Conservation (phyloP, 768 basidiomycete species). For the Kwoniella botswanensis region DNA sequence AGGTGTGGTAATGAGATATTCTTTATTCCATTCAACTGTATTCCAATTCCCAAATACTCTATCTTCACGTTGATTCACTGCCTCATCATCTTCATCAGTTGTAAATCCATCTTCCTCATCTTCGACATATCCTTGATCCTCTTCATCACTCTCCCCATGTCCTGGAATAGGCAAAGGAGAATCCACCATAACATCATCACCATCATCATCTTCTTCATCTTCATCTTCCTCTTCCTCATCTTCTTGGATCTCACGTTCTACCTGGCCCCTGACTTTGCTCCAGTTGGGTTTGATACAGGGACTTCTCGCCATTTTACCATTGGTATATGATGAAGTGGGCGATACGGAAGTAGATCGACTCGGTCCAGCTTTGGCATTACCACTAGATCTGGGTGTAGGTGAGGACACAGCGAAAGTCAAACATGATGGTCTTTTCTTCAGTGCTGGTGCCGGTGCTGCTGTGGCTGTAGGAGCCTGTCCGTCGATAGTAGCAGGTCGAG, state of each 20-base stretch:
- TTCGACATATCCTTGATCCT: constrained; percentile 26
- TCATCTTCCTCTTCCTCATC: constrained; percentile 15
- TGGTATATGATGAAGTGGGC: constrained; percentile 7
- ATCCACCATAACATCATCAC: constrained; percentile 11
- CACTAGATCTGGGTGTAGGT: not conserved
- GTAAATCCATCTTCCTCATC: constrained; percentile 29
- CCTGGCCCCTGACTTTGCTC: constrained; percentile 4
- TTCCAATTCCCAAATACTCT: not conserved
- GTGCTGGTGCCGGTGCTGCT: not conserved
- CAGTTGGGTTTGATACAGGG: constrained; percentile 9
- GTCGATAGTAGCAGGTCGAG: not conserved
- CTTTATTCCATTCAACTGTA: constrained; percentile 4
- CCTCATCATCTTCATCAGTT: constrained; percentile 22
- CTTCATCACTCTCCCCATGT: constrained; percentile 24
- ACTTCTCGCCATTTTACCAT: constrained; percentile 5
- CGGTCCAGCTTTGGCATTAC: not conserved
- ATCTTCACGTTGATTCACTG: constrained; percentile 7
- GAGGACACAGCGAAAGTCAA: constrained; percentile 24
- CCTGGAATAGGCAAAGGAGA: constrained; percentile 29
- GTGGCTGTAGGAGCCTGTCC: not conserved
- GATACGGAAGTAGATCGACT: constrained; percentile 11
- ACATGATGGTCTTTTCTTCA: constrained; percentile 20
- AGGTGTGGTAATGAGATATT: constrained; percentile 2
- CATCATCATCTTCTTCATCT: constrained; percentile 17
- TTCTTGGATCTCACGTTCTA: not conserved